Conservation (phyloP, 129 eudicot species). For the Lactuca sativa region DNA sequence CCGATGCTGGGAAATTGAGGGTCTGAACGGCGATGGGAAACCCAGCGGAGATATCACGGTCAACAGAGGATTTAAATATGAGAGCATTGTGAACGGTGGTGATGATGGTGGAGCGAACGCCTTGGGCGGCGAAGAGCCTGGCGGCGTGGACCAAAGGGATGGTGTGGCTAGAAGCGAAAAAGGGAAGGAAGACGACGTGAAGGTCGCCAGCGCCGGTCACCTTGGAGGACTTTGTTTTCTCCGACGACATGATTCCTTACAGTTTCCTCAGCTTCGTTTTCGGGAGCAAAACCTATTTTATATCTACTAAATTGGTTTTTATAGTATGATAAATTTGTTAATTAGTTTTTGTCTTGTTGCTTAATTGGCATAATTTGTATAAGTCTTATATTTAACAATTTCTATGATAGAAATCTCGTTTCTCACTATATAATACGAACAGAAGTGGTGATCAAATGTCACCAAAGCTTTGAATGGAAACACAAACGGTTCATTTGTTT, state of each 20-base stretch:
- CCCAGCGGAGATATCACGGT: constrained; percentile 11
- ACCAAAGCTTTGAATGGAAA: no score
- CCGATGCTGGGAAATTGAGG: constrained; percentile 31
- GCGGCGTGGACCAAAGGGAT: constrained; percentile 37
- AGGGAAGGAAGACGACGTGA: constrained; percentile 42
- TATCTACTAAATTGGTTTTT: no score
- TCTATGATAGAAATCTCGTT: no score
- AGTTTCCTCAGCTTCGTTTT: not conserved
- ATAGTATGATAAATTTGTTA: no score
- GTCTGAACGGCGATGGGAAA: constrained; percentile 14
- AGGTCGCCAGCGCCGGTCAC: not conserved
- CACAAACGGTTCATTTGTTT: no score
- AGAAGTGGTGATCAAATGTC: no score
- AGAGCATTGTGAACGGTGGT: constrained; percentile 38
- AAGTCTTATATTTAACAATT: no score
- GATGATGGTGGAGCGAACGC: constrained; percentile 40
- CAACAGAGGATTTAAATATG: constrained; percentile 18
- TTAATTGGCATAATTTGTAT: no score
- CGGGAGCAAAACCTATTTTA: not conserved
- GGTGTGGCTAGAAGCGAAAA: constrained; percentile 33
- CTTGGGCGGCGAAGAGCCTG: constrained; percentile 35
- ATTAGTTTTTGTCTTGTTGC: no score
- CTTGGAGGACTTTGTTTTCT: constrained; percentile 9
- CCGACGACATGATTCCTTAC: not conserved
- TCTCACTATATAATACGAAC: no score